Conservation (phyloP, 108 stramenopile species). For the Pseudonitzschia multiseries region DNA sequence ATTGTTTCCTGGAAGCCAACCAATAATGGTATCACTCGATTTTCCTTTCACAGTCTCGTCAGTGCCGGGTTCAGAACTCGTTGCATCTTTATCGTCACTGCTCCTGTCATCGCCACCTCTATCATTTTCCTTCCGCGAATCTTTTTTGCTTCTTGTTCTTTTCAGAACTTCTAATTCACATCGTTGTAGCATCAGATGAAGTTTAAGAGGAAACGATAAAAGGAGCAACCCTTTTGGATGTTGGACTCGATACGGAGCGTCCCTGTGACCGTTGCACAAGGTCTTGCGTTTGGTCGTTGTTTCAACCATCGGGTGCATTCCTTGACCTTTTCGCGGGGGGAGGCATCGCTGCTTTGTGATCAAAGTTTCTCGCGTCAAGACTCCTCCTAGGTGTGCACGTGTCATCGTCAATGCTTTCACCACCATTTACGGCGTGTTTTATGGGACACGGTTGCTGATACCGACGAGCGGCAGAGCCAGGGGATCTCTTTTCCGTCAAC, state of each 20-base stretch:
- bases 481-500: too few species aligned
- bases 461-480: too few species aligned
- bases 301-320: neutral
- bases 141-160: neutral
- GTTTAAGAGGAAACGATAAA: constrained; percentile 11
- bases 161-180: constrained; percentile 2
- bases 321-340: neutral
- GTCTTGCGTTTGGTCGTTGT: neutral
- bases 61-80: neutral
- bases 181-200: neutral
- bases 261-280: neutral
- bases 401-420: too few species aligned
- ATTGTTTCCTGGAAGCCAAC: neutral
- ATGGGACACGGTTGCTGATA: too few species aligned
- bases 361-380: neutral
- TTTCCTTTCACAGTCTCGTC: neutral
- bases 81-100: neutral
- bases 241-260: neutral
- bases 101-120: neutral
- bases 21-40: neutral
- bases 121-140: neutral
- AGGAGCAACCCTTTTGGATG: neutral
- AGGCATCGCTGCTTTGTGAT: neutral
- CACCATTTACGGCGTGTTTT: too few species aligned
- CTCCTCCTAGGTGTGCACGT: too few species aligned